Percentiles rank a stretch among this genome's conserved stretches.
phyloP scores from a whole-genome alignment of 306 rosid genomes.

The Glycine tomentella region DNA sequence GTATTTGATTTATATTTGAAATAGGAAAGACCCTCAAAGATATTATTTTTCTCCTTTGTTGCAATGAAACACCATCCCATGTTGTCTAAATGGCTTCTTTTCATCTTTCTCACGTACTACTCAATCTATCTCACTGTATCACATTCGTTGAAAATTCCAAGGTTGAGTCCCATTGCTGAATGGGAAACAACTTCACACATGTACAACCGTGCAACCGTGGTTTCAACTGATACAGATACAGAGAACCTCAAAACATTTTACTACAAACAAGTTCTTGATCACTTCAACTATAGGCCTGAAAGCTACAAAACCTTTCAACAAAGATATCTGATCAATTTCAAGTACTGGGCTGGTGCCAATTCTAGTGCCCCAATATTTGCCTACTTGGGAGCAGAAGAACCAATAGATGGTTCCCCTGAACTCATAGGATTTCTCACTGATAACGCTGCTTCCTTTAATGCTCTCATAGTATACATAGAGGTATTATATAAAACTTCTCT shows the following conservation, averaged over 20 bases:
- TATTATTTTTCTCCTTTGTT: not conserved
- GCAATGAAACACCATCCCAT: slow-evolving; percentile 22
- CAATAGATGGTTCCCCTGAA: slow-evolving; percentile 49
- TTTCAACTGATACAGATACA: not conserved
- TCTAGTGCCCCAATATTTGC: slow-evolving; percentile 68
- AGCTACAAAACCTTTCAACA: slow-evolving; percentile 70
- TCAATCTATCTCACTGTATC: slow-evolving; percentile 42
- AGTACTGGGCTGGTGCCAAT: slow-evolving; percentile 76
- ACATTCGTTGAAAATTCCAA: slow-evolving; percentile 51
- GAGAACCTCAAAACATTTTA: slow-evolving; percentile 57
- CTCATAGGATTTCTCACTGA: slow-evolving; percentile 65
- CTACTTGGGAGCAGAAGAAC: slow-evolving; percentile 67
- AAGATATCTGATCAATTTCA: slow-evolving; percentile 68
- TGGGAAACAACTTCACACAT: slow-evolving; percentile 40
- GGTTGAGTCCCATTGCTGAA: slow-evolving; percentile 58
- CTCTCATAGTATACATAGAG: slow-evolving; percentile 75
- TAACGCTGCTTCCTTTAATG: slow-evolving; percentile 66
- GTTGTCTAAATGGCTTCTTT: slow-evolving; percentile 39
- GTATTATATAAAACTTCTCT: slow-evolving; percentile 32
- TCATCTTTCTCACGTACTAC: slow-evolving; percentile 37
- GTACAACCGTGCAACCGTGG: slow-evolving; percentile 19
- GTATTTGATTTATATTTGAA: not conserved
- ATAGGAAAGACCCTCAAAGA: slow-evolving; percentile 2
- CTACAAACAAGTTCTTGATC: slow-evolving; percentile 70
- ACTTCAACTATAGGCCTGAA: slow-evolving; percentile 72